These are phyloP conservation scores for Rhodotorula sp. DNA, from an alignment of 1,284 basidiomycete species.

Conservation along the genomic window DNA sequence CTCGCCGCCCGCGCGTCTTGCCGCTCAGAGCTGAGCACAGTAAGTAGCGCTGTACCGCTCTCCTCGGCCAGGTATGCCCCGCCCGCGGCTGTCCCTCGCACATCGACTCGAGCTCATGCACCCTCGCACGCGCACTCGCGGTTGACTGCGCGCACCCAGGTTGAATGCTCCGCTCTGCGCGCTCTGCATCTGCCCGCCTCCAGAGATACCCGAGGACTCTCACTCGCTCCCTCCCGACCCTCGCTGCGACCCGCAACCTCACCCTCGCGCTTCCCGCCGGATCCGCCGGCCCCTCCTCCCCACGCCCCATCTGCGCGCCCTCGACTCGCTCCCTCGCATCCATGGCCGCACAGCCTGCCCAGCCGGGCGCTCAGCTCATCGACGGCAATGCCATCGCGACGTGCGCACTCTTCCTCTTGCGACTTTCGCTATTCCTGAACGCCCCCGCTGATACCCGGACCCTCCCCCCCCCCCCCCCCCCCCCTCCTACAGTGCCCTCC, in stretches of 20 bases:
- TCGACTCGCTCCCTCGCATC: conserved; percentile 18
- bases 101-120: not conserved
- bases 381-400: conserved; percentile 87
- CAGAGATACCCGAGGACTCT: not conserved
- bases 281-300: not conserved
- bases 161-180: not conserved
- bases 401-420: conserved; percentile 65
- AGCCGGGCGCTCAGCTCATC: conserved; percentile 59
- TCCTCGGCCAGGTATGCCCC: not conserved
- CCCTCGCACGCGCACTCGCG: too few relatives aligned
- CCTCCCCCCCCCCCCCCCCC: not conserved
- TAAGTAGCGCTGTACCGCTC: not conserved
- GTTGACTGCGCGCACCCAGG: not conserved
- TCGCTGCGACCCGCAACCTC: not conserved
- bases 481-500: conserved; percentile 65
- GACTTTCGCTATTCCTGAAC: conserved; percentile 57
- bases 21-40: accelerated
- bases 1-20: not conserved
- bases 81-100: not conserved
- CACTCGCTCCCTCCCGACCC: not conserved
- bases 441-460: not conserved
- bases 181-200: not conserved
- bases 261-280: not conserved
- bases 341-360: conserved; percentile 9
- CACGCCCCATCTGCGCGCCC: not conserved